Evolutionary conservation across 169 alveolate species (phyloP).

Genomic region (Miamiensis avidus): DNA sequence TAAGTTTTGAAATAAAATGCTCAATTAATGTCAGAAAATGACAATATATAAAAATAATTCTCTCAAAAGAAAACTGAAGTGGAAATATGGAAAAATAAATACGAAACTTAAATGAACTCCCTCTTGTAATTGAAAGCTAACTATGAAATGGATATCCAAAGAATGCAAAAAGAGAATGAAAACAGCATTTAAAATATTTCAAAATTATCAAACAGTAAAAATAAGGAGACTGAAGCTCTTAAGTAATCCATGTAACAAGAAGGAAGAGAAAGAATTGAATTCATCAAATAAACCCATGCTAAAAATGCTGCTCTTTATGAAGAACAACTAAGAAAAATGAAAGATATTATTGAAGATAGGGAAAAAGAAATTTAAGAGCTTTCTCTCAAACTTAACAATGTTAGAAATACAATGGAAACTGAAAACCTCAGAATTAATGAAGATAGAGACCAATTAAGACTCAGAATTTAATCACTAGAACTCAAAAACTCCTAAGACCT

Average conservation of each 20-base stretch:
- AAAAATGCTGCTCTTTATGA: constrained; percentile 13
- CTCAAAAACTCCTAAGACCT: constrained; percentile 33
- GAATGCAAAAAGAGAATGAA: constrained; percentile 6
- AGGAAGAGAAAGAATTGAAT: constrained; percentile 1
- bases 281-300: constrained; percentile 10
- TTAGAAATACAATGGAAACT: not conserved
- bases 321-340: constrained; percentile 31
- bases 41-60: constrained; percentile 10
- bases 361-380: constrained; percentile 20
- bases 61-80: constrained; percentile 42
- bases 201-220: not conserved
- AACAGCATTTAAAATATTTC: not conserved
- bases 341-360: constrained; percentile 24
- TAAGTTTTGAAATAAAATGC: constrained; percentile 10
- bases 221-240: constrained; percentile 9
- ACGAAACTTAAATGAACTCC: constrained; percentile 37
- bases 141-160: constrained; percentile 41
- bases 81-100: constrained; percentile 48
- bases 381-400: not conserved
- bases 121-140: constrained; percentile 30
- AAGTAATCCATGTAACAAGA: constrained; percentile 14
- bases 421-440: constrained; percentile 22
- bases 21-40: constrained; percentile 1
- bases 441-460: constrained; percentile 21
- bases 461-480: constrained; percentile 26